Base-by-base conservation (phyloP, 2,329 filamentous ascomycete genomes). In the Aureobasidium sp. region DNA sequence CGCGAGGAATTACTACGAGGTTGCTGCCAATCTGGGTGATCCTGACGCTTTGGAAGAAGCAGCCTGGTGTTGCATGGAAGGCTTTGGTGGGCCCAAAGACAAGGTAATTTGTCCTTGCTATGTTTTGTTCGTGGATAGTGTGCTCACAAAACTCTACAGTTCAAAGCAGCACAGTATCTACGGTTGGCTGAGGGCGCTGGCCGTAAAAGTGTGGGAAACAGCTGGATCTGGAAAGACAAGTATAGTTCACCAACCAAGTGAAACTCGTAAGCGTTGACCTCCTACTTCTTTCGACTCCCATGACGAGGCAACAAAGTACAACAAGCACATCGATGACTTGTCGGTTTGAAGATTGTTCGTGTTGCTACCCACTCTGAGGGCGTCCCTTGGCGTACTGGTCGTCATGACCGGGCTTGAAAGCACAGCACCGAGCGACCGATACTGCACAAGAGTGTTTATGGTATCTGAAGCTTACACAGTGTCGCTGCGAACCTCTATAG, bases 171-270 rank as follows among this genome's bases (percentile, higher is more conserved):
- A 67, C 89, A 88, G 74, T 96, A 96, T 77, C 90, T 96, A 74
- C 89, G 93, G 69, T 81, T 93, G 69, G 92, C 94, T 38, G 94
- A 97, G 76, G 81, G 89, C 69, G 89, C 86, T 71, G 93, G 93
- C 54, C 88, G 86, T 75, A 96, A 95, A 79, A 91, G 85, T 60
- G 79, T 97, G 65, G 94, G 94, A 64, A 96, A 97, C 77, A 88
- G 89, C 68, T 99, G 94, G 92, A 96, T 97, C 71, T 96, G 93
- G 90, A 97, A 97, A 74, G 91, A 95, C 64, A 97, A 97, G 77
- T 96, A 97, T 77, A 70, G 70, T 29, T 29, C 47, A 37, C 46
- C 58, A 17, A 46, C 38, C 3, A 53, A 60, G 23, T 60, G 49
- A 60, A 10, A 29, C 13, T 19, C n/a, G 11, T 23, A 19, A 21